These are phyloP conservation scores for Oryza punctata DNA, from an alignment of 176 grass and related monocot genomes.

Conservation along the genomic window DNA sequence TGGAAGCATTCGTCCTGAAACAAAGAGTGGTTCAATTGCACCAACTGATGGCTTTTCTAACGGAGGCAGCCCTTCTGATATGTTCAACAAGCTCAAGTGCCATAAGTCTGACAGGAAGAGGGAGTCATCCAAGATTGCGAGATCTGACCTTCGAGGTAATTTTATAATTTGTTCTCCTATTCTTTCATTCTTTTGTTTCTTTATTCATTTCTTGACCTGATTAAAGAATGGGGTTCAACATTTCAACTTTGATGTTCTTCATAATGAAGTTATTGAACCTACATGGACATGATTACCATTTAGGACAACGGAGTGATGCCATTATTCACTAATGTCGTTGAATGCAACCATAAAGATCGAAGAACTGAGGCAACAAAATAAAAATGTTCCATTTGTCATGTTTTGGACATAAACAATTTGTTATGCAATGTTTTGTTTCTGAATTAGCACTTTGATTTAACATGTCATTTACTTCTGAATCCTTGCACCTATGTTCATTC, in stretches of 20 bases:
- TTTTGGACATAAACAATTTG: background rate
- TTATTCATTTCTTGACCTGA: background rate
- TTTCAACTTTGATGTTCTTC: background rate
- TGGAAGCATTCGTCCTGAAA: slow-evolving; percentile 54
- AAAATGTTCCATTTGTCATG: background rate
- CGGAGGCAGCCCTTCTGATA: slow-evolving; percentile 52
- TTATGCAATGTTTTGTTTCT: too few relatives aligned
- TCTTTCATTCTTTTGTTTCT: background rate
- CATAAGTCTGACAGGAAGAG: slow-evolving; percentile 51
- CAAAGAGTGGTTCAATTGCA: slow-evolving; percentile 57
- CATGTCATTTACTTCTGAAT: background rate
- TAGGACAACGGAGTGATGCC: background rate
- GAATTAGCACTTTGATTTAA: background rate
- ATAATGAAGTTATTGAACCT: background rate
- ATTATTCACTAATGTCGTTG: background rate
- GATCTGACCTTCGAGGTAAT: slow-evolving; percentile 51
- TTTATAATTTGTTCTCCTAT: background rate
- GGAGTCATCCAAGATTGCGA: slow-evolving; percentile 39
- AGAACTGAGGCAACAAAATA: background rate
- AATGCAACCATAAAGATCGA: background rate
- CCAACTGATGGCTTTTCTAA: slow-evolving; percentile 54
- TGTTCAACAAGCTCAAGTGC: slow-evolving; percentile 47
- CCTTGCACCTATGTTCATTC: background rate
- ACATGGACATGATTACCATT: background rate
- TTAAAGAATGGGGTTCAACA: slow-evolving; percentile 13